Evolutionary conservation across 2,329 filamentous ascomycete species (phyloP).

Genomic region (Anisogramma anomala): DNA sequence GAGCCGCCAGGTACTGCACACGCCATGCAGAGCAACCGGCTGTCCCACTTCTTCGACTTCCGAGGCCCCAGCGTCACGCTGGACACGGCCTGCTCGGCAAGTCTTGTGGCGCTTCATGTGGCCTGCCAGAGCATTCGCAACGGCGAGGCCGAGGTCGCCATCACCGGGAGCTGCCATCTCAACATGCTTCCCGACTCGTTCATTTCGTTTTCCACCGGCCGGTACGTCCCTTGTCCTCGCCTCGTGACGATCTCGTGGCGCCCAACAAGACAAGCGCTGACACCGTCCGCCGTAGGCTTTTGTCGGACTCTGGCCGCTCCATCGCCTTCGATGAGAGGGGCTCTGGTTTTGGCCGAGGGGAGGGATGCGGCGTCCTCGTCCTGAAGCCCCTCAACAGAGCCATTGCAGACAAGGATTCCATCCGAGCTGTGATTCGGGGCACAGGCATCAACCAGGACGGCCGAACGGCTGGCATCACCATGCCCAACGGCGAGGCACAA

Average conservation of each 20-base stretch:
- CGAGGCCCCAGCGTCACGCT: conserved; percentile 40
- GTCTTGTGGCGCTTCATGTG: conserved; percentile 36
- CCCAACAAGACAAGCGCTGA: too few relatives aligned
- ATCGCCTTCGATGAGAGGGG: conserved; percentile 39
- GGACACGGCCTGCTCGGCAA: conserved; percentile 42
- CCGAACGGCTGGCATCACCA: conserved; percentile 42
- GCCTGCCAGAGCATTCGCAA: conserved; percentile 37
- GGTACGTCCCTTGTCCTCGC: conserved; percentile 23
- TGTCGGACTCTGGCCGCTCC: conserved; percentile 40
- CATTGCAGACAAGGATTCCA: conserved; percentile 34
- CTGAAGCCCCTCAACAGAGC: conserved; percentile 32
- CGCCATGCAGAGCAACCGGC: conserved; percentile 41
- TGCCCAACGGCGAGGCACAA: conserved; percentile 41
- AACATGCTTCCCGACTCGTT: conserved; percentile 34
- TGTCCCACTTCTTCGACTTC: conserved; percentile 45
- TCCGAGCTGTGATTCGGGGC: conserved; percentile 38
- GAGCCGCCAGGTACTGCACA: conserved; percentile 30
- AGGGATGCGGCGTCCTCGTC: conserved; percentile 44
- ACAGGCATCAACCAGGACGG: conserved; percentile 46
- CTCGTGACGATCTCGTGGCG: too few relatives aligned
- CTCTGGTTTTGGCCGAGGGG: conserved; percentile 50
- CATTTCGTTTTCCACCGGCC: conserved; percentile 28
- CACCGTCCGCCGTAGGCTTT: conserved; percentile 25
- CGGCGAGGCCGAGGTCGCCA: conserved; percentile 34
- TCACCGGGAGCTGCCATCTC: conserved; percentile 37